Conservation (phyloP, 352 stramenopile species). For the Phytopythium kandeliae region DNA sequence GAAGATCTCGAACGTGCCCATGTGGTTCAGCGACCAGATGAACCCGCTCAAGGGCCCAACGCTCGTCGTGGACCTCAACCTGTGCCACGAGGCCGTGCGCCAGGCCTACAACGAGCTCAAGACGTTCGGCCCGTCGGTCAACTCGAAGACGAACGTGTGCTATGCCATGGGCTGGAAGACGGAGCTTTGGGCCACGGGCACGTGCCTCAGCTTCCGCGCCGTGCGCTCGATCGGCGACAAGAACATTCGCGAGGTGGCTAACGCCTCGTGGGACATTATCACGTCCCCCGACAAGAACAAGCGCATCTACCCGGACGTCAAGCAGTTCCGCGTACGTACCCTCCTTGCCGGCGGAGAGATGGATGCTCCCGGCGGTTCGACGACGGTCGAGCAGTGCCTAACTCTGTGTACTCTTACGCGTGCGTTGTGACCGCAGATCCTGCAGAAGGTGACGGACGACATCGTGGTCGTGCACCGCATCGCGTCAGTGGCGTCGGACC, state of each 20-base stretch:
- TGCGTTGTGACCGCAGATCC: slow-evolving; percentile 21
- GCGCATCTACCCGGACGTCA: slow-evolving; percentile 79
- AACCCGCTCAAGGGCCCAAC: slow-evolving; percentile 68
- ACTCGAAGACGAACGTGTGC: slow-evolving; percentile 82
- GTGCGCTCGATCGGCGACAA: slow-evolving; percentile 56
- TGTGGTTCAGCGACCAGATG: slow-evolving; percentile 82
- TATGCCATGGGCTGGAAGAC: slow-evolving; percentile 85
- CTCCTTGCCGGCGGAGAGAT: not conserved
- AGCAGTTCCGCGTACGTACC: slow-evolving; percentile 63
- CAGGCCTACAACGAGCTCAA: slow-evolving; percentile 78
- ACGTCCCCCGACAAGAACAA: slow-evolving; percentile 80
- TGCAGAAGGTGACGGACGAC: slow-evolving; percentile 82
- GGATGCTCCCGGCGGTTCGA: not conserved
- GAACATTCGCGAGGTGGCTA: slow-evolving; percentile 65
- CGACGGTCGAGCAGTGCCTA: no score
- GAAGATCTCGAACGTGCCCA: slow-evolving; percentile 62
- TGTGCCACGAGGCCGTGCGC: slow-evolving; percentile 75
- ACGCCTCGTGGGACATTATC: slow-evolving; percentile 81
- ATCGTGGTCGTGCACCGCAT: slow-evolving; percentile 79
- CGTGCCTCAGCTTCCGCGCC: slow-evolving; percentile 70
- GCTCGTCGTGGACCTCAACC: slow-evolving; percentile 67
- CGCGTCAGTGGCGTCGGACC: slow-evolving; percentile 60
- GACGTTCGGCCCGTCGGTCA: slow-evolving; percentile 63
- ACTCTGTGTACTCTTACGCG: not conserved
- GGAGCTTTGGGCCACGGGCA: slow-evolving; percentile 72